A percentile compares a stretch with the other conserved stretches of the same genome.
These are phyloP conservation scores for Alternaria consortialis DNA, from an alignment of 2,329 filamentous ascomycete genomes.

Conservation along the genomic window DNA sequence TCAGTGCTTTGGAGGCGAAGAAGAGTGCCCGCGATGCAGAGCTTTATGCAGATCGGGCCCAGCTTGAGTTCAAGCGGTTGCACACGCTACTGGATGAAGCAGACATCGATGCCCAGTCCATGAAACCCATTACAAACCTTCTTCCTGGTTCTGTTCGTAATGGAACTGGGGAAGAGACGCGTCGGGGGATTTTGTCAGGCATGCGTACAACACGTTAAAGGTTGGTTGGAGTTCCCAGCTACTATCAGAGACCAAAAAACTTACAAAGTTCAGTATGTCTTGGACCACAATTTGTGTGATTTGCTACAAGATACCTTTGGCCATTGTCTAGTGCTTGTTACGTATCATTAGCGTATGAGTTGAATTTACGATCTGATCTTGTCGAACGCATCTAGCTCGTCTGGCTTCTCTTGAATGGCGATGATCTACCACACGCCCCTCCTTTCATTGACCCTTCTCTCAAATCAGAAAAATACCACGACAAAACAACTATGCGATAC, in stretches of 20 bases:
- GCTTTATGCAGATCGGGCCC: constrained; percentile 22
- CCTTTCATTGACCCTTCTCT: not conserved
- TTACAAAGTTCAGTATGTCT: not conserved
- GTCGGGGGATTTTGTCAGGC: not conserved
- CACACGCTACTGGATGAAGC: constrained; percentile 17
- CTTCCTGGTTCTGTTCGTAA: not conserved
- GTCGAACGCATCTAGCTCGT: not conserved
- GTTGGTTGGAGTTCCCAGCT: not conserved
- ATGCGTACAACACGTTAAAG: not conserved
- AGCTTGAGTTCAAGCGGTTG: constrained; percentile 19
- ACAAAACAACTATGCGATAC: constrained; percentile 1
- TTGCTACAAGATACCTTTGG: not conserved
- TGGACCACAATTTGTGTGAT: not conserved
- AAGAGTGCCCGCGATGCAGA: constrained; percentile 36
- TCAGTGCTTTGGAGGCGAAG: constrained; percentile 28
- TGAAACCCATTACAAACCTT: constrained; percentile 19
- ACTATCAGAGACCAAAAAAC: not conserved
- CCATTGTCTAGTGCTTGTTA: not conserved
- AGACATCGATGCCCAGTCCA: constrained; percentile 21
- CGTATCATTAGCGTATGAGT: not conserved
- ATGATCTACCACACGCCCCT: not conserved
- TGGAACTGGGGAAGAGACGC: not conserved
- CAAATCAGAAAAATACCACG: not conserved
- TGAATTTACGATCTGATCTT: not conserved
- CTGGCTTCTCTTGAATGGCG: not conserved